Evolutionary conservation across 2,329 filamentous ascomycete species (phyloP).

Genomic region (Hymenoscyphus fraxineus): DNA sequence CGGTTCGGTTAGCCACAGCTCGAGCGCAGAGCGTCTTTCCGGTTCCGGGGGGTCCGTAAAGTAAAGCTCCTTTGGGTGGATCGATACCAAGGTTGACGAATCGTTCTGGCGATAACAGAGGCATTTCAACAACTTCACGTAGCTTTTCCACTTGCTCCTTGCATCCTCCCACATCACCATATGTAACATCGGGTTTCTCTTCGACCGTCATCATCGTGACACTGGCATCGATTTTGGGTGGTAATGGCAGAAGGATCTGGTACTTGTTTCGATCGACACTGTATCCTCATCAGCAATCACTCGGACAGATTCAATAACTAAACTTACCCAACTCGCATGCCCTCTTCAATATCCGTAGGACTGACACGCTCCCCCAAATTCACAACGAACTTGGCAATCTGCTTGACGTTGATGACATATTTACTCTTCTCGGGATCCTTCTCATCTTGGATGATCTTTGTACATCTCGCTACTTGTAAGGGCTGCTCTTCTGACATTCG

Average conservation of each 20-base stretch:
- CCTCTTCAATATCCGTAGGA: conserved; percentile 98
- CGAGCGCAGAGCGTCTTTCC: conserved; percentile 97
- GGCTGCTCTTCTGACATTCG: conserved; percentile 98
- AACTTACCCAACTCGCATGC: conserved; percentile 83
- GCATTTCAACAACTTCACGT: conserved; percentile 98
- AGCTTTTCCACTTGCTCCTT: conserved; percentile 99
- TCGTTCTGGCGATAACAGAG: conserved; percentile 88
- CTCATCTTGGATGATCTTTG: conserved; percentile 97
- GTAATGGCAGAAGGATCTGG: conserved; percentile 92
- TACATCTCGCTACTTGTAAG: conserved; percentile 94
- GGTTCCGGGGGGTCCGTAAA: conserved; percentile 97
- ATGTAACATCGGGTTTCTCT: conserved; percentile 98
- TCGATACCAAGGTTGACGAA: conserved; percentile 99
- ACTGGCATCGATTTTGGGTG: conserved; percentile 97
- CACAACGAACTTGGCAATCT: conserved; percentile 99
- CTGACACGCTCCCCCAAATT: conserved; percentile 95
- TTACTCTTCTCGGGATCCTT: conserved; percentile 97
- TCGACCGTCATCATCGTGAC: conserved; percentile 99
- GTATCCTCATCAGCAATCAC: conserved; percentile 21
- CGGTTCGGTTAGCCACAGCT: conserved; percentile 95
- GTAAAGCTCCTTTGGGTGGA: conserved; percentile 91
- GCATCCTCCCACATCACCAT: conserved; percentile 96
- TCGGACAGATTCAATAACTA: conserved; percentile 13
- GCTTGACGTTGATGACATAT: conserved; percentile 99
- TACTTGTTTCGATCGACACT: conserved; percentile 97